phyloP scores from a whole-genome alignment of 2,329 filamentous ascomycete genomes.

The Alternaria metachromatica region DNA sequence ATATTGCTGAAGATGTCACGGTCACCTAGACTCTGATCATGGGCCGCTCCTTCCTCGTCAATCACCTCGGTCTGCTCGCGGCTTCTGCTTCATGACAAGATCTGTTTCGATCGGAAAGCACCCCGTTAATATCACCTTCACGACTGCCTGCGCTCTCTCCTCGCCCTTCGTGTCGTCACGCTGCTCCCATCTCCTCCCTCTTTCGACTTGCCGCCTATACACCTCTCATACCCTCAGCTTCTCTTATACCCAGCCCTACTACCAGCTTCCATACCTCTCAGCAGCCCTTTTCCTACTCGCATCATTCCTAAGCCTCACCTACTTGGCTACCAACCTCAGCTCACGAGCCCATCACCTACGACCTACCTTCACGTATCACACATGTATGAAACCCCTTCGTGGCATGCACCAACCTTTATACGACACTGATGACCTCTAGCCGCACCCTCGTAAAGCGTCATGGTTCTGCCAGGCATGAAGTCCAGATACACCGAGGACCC shows the following conservation, averaged over 20 bases:
- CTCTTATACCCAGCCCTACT: neutral
- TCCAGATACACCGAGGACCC: conserved; percentile 41
- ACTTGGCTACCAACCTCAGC: conserved; percentile 1
- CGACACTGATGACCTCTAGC: neutral
- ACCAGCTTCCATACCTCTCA: conserved; percentile 1
- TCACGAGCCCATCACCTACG: neutral
- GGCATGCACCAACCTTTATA: rapidly evolving
- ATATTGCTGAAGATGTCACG: neutral
- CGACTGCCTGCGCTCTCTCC: neutral
- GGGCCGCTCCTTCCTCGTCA: neutral
- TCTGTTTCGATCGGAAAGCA: neutral
- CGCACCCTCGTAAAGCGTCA: conserved; percentile 41
- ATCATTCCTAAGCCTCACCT: neutral
- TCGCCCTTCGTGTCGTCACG: neutral
- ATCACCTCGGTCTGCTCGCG: neutral
- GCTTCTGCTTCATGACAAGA: neutral
- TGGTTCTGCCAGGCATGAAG: conserved; percentile 51
- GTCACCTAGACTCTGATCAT: neutral
- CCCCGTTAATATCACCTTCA: neutral
- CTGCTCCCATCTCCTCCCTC: neutral
- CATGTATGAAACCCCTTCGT: neutral
- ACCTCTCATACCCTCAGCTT: neutral
- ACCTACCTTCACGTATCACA: neutral
- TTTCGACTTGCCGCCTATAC: neutral
- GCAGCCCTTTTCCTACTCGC: neutral